Conservation (phyloP, 1,139 yeast genomes). For the Diutina mesorugosa region DNA sequence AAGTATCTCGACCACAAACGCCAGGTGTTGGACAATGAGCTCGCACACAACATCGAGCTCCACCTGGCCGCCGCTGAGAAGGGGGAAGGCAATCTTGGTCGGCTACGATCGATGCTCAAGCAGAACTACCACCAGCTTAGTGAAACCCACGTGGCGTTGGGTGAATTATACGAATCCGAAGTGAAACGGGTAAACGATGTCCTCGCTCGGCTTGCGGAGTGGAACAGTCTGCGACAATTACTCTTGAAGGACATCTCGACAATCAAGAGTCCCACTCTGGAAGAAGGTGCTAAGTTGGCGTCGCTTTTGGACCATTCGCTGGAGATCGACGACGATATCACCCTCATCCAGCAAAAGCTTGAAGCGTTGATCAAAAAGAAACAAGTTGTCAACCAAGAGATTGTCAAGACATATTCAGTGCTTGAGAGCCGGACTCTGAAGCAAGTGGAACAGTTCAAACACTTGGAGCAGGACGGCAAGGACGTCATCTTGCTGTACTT, state of each 20-base stretch:
- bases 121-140: neutral
- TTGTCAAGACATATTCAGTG: neutral
- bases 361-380: neutral
- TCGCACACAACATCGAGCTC: neutral
- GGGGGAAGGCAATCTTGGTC: neutral
- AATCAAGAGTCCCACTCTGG: neutral
- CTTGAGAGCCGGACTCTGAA: slow-evolving; percentile 2
- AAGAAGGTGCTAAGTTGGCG: neutral
- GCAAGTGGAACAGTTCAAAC: neutral
- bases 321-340: neutral
- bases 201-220: neutral
- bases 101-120: neutral
- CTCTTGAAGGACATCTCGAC: neutral
- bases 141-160: neutral
- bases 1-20: neutral
- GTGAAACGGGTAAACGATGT: neutral
- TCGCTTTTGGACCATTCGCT: neutral
- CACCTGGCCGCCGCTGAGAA: neutral
- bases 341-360: neutral
- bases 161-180: neutral
- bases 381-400: neutral
- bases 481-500: neutral
- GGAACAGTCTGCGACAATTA: neutral
- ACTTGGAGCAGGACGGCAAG: neutral
- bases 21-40: neutral